Percentiles rank a stretch among this genome's conserved stretches.
Evolutionary conservation across 129 eudicot genomes (phyloP).

Genomic region (Flaveria trinervia): DNA sequence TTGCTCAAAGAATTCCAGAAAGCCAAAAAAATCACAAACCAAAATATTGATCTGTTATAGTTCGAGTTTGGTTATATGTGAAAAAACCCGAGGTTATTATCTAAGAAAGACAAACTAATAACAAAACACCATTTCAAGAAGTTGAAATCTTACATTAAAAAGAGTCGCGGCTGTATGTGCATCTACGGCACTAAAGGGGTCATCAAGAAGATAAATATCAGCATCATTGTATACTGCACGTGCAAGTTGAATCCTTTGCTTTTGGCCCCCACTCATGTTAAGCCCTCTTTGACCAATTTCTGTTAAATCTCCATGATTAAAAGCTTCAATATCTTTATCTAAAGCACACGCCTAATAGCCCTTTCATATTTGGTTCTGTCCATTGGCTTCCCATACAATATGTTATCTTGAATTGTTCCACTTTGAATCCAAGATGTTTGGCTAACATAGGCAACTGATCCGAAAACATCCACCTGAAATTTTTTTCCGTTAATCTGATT

Average conservation of each 20-base stretch:
- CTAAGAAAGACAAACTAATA: not conserved
- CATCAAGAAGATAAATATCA: slow-evolving; percentile 84
- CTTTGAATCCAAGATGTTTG: slow-evolving; percentile 89
- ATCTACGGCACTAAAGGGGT: slow-evolving; percentile 90
- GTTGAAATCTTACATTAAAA: slow-evolving; percentile 51
- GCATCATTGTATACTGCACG: slow-evolving; percentile 86
- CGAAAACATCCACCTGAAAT: slow-evolving; percentile 57
- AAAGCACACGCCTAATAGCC: slow-evolving; percentile 64
- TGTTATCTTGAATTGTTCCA: slow-evolving; percentile 78
- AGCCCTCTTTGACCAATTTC: slow-evolving; percentile 89
- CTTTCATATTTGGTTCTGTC: slow-evolving; percentile 52
- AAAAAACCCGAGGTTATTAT: not conserved
- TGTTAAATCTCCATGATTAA: slow-evolving; percentile 73
- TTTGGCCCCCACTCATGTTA: slow-evolving; percentile 90
- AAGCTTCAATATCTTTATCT: slow-evolving; percentile 66
- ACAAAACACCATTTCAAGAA: slow-evolving; percentile 8
- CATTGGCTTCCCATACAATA: slow-evolving; percentile 77
- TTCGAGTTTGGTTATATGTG: not conserved
- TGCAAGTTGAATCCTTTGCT: slow-evolving; percentile 85
- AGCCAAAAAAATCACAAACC: not conserved
- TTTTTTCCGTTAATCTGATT: not conserved
- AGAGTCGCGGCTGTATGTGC: slow-evolving; percentile 87
- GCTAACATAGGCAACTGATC: slow-evolving; percentile 80
- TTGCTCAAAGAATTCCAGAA: not conserved
- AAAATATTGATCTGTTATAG: not conserved